Evolutionary conservation across 2,329 filamentous ascomycete species (phyloP), one percentile per base, ranked within the genome.

Genomic region (Alternaria sp.): DNA sequence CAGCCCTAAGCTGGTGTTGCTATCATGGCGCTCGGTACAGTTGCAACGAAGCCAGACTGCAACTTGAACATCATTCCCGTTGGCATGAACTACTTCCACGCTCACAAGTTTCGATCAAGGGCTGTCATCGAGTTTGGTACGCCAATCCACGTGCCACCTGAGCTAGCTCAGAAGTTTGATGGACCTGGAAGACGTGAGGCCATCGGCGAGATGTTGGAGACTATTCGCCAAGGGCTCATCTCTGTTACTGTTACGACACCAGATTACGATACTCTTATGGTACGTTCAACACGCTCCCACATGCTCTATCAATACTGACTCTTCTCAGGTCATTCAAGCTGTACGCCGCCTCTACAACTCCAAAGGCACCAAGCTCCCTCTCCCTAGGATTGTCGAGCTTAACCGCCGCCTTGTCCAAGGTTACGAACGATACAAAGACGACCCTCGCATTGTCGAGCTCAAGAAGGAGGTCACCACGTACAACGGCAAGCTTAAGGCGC

Each of bases 21-120:
- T 59, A 95, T 99, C 74, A 99, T 99, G 94, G 95, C 94, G 12
- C 86, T 99, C 36, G 94, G 94, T 39, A 91, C 95, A 1, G 84
- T 98, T 52, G 93, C 92, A 5, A 89, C 93, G 57, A 88, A 94
- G 63, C 94, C 94, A 3, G 86, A 94, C 65, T 97, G 92, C 74
- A 93, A 92, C 30, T 83, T 99, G 63, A 96, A 94, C 79, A 97
- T 99, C 70, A 92, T 99, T 24, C 95, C 95, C 4, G 94, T 95
- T 52, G 94, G 94, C 71, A 97, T 99, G 94, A 99, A 99, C 80
- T 99, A 99, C 80, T 99, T 99, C 81, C 94, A 98, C 79, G 92
- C 94, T 0, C 94, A 99, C 85, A 99, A 98, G 79, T 99, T 99
- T 80, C 91, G 94, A 46, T 98, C 94, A 65, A 88, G 95, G 75